These are phyloP conservation scores for Coleophoma eucalyptorum DNA, from an alignment of 2,329 filamentous ascomycete genomes.

Conservation along the genomic window DNA sequence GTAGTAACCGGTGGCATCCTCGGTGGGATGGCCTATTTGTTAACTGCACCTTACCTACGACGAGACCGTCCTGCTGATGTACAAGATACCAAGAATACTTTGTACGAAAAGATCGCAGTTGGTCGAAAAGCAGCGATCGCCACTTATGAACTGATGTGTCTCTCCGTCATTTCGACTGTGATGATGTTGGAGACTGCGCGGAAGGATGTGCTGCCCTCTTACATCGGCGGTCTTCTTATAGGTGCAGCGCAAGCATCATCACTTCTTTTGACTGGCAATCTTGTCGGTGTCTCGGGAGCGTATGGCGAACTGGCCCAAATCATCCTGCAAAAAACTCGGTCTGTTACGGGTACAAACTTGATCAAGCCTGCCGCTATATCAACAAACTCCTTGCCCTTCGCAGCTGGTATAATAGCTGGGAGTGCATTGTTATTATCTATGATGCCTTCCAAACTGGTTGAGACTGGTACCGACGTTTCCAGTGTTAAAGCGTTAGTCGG, in stretches of 20 bases:
- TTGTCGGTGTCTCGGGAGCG: conserved; percentile 57
- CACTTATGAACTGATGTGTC: conserved; percentile 6
- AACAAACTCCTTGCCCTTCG: conserved; percentile 39
- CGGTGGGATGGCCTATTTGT: conserved; percentile 47
- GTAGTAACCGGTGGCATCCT: conserved; percentile 50
- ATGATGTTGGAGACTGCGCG: neutral
- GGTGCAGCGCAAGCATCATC: conserved; percentile 55
- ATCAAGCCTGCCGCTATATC: neutral
- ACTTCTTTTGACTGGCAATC: conserved; percentile 44
- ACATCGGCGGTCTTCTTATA: conserved; percentile 53
- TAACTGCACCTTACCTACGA: conserved; percentile 3
- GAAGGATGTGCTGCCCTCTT: conserved; percentile 30
- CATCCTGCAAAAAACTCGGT: conserved; percentile 40
- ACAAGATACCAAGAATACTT: neutral
- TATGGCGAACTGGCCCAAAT: conserved; percentile 58
- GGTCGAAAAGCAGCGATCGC: conserved; percentile 3
- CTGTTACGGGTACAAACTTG: neutral
- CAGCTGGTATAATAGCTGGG: conserved; percentile 44
- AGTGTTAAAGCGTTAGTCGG: conserved; percentile 42
- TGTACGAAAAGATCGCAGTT: conserved; percentile 3
- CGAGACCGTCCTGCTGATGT: neutral
- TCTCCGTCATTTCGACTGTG: conserved; percentile 1
- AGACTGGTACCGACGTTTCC: conserved; percentile 25
- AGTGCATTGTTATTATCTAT: conserved; percentile 34
- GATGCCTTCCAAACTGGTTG: conserved; percentile 26